Evolutionary conservation across 208 protist genomes (phyloP), one percentile per base, ranked within the genome.

Genomic region (Leptomonas pyrrhocoris): DNA sequence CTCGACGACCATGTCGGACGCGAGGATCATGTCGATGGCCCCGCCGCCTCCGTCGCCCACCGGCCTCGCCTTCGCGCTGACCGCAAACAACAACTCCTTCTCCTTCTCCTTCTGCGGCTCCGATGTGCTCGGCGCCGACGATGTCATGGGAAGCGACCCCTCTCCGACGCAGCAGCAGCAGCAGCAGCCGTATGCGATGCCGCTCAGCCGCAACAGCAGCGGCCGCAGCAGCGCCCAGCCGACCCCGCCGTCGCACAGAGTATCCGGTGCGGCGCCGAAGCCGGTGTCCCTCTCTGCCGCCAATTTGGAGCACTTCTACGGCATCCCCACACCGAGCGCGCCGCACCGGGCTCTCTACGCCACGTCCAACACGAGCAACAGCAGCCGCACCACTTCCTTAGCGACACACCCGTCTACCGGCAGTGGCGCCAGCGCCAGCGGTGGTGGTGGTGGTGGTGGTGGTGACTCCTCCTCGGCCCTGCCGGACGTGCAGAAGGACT

Each of bases 401-500:
- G 6, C 28, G 6, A 19, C 51, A 7, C 51, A 56, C 40, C 31
- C 30, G 19, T 2, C 55, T 7, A 9, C 25, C 2, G 30, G 18
- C 5, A 8, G 13, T 18, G 2, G 30, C 28, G 38, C 2, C 51
- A 54, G 30, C 49, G 25, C 21, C 15, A 21, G 45, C 49, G 23
- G 25, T 23, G 25, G 23, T 18, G 43, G n/a, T 49, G 43, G 43
- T n/a, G 15, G 43, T 49, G 16, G 12, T 8, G 8, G 13, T 53
- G 25, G 51, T 56, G 25, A 8, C 18, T 25, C 23, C 49, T 21
- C 6, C 12, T 6, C 6, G n/a, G n/a, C n/a, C n/a, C n/a, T n/a
- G n/a, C n/a, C n/a, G n/a, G n/a, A 6, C 38, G 38, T 74, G 16
- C 73, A 73, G 49, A 79, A 79, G 59, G 66, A 74, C 36, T 56